Base-by-base conservation (phyloP, 2,329 filamentous ascomycete species). In the Juglanconis oblonga region DNA sequence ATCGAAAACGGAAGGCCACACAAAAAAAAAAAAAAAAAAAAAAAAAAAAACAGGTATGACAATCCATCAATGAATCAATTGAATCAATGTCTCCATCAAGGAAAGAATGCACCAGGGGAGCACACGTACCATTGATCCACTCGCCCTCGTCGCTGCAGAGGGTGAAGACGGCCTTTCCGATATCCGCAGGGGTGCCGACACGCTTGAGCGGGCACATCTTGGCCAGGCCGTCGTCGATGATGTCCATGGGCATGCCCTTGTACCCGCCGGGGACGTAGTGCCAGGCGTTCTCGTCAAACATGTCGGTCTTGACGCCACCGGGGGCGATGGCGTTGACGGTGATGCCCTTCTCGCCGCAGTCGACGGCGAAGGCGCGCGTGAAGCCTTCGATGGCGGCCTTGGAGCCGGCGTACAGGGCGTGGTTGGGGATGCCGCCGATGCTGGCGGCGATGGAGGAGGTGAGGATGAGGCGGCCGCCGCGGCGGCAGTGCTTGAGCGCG, bases 361-460 rank as follows among this genome's bases (percentile, higher is more conserved):
- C 88, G 55, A 87, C 88, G 7, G 87, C 84, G 68, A 91, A 89
- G 32, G 83, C 81, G 74, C 88, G 88, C 69, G 87, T 85, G 77
- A 90, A 87, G 51, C 87, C 87, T 70, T 90, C 88, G 61, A 90
- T 85, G 33, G 88, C 87, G 72, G 87, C 87, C 79, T 91, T 91
- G 72, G 81, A 85, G 14, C 85, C 87, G 64, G 87, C 87, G 77
- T 91, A 91, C 17, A 91, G 79, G 4, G 85, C 86, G 72, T 91
- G 87, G 76, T 90, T 83, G 67, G 82, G 82, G 59, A 90, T 85
- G 55, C 87, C 87, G 42, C 87, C 79, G 67, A 90, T 79, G 64
- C 84, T 83, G 4, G 88, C 74, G 14, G 87, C 87, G 68, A 91
- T 89, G 48, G 85, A 89, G 40, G 82, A 87, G 79, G 89, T 91